These are phyloP conservation scores for Penicillium egyptiacum DNA, from an alignment of 495 filamentous ascomycete genomes.

Conservation along the genomic window DNA sequence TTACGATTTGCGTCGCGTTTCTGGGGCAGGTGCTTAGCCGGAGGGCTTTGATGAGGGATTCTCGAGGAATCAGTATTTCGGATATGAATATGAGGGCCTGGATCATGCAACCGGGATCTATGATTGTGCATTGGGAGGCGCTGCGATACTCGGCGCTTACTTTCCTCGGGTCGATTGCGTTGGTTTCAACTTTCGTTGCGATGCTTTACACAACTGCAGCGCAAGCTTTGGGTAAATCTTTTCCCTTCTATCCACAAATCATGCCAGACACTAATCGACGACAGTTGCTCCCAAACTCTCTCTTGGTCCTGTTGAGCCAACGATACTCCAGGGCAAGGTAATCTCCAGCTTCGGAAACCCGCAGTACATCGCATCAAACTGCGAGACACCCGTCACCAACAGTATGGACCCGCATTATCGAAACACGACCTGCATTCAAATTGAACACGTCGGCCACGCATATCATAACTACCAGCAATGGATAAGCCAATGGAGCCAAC, in stretches of 20 bases:
- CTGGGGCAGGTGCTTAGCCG: conserved; percentile 70
- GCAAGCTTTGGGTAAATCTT: conserved; percentile 55
- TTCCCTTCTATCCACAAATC: background rate
- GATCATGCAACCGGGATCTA: conserved; percentile 62
- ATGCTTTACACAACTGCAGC: conserved; percentile 75
- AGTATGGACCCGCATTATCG: conserved; percentile 33
- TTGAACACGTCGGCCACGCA: conserved; percentile 62
- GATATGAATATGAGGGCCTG: conserved; percentile 66
- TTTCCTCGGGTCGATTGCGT: conserved; percentile 55
- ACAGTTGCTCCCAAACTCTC: conserved; percentile 64
- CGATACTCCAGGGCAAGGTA: conserved; percentile 55
- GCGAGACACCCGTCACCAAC: conserved; percentile 57
- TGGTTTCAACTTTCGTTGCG: conserved; percentile 60
- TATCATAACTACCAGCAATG: conserved; percentile 55
- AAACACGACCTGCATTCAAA: conserved; percentile 58
- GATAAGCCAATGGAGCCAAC: conserved; percentile 48
- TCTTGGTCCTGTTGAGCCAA: conserved; percentile 45
- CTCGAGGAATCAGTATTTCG: conserved; percentile 63
- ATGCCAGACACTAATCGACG: background rate
- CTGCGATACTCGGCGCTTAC: conserved; percentile 61
- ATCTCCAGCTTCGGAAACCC: conserved; percentile 58
- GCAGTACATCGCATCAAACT: conserved; percentile 49
- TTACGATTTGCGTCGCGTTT: conserved; percentile 73
- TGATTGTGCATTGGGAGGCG: conserved; percentile 65
- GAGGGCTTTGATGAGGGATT: conserved; percentile 55